These are phyloP conservation scores for Dothiorella sarmentorum DNA, from an alignment of 2,329 filamentous ascomycete genomes.

Conservation along the genomic window DNA sequence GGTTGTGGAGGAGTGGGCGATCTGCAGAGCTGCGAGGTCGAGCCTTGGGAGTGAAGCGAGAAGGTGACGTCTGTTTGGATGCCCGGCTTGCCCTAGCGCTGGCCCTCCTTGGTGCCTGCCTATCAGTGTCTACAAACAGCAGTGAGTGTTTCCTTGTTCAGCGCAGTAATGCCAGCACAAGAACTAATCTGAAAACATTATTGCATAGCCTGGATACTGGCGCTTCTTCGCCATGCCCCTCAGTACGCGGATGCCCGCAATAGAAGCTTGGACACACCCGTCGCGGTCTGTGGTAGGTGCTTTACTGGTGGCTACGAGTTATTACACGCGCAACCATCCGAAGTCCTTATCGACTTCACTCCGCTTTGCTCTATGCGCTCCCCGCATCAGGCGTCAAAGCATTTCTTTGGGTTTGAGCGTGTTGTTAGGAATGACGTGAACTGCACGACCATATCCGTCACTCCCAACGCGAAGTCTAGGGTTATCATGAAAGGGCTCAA, in stretches of 20 bases:
- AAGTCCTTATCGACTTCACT: not conserved
- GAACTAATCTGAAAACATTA: not conserved
- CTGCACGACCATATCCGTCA: no score
- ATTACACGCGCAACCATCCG: not conserved
- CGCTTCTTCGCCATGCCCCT: not conserved
- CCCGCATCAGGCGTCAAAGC: no score
- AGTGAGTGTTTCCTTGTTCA: no score
- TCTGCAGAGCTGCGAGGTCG: constrained; percentile 14
- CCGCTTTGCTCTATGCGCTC: not conserved
- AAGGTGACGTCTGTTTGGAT: constrained; percentile 18
- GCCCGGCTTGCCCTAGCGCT: constrained; percentile 4
- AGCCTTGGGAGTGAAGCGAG: constrained; percentile 18
- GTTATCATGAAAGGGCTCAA: no score
- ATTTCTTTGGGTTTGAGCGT: no score
- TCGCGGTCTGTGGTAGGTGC: not conserved
- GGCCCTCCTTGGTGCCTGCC: not conserved
- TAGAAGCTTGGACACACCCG: constrained; percentile 10
- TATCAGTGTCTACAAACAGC: not conserved
- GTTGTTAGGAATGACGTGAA: no score
- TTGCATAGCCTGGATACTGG: not conserved
- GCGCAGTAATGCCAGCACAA: not conserved
- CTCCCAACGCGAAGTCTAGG: no score
- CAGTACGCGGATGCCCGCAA: not conserved
- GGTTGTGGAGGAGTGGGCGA: constrained; percentile 8
- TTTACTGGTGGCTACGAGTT: not conserved